Base-by-base conservation (phyloP, 2,329 filamentous ascomycete species). In the Fusarium sp. region DNA sequence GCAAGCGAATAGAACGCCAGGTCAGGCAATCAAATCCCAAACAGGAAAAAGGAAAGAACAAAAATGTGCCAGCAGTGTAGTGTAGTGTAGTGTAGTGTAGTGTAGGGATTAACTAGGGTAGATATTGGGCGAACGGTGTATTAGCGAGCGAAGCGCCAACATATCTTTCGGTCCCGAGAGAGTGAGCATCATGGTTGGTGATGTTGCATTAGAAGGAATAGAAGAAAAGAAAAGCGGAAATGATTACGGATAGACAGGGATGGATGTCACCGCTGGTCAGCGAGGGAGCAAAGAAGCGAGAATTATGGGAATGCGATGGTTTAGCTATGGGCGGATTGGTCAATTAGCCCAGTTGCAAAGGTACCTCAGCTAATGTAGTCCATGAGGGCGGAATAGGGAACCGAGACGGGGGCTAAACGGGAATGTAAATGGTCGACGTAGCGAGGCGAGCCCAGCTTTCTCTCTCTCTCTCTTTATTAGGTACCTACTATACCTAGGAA, bases 301-400 rank as follows among this genome's bases (percentile, higher is more conserved):
- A 68, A 52, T 52, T 56, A 70, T 69, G 66, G 63, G 53, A 57
- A 65, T 64, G 38, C 28, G 44, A 54, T 51, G 26, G 52, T 55
- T 28, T 20, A 37, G 16, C 46, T 34, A 60, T 31, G 18, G 37
- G 31, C 15, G 62, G 61, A 50, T 53, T 65, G 55, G 60, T 31
- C 26, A 37, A 46, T 37, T 28, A 26, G 42, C 31, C 31, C 10
- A 41, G 31, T 18, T 47, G 55, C 57, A 44, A 58, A 50, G 46
- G 41, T 36, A 53, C 45, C 34, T 44, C 44, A 47, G 28, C 15
- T 53, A 45, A 37, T 28, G 57, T 42, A 62, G 23, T 47, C 49
- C 40, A 37, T 38, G 47, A 69, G 67, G 62, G 67, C 67, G 67
- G 67, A 70, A 70, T 54, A 45, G 51, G 28, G 67, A 70, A 67